Evolutionary conservation across 2,329 filamentous ascomycete genomes (phyloP).

Genomic region (Neofusicoccum cordaticola): DNA sequence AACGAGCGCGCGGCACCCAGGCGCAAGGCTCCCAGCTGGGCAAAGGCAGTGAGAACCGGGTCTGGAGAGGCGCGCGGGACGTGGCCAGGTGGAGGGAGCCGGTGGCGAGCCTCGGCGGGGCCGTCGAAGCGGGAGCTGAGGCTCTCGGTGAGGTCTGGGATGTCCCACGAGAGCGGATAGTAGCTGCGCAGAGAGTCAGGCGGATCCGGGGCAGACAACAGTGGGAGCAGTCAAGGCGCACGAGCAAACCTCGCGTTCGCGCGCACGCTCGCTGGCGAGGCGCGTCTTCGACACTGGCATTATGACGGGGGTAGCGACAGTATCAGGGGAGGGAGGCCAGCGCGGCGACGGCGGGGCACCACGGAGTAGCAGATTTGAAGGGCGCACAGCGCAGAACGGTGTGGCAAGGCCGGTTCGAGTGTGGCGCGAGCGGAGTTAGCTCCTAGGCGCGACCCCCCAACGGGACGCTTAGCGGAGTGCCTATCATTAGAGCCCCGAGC

Average conservation of each 20-base stretch:
- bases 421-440: no score
- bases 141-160: not conserved
- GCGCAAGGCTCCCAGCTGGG: conserved; percentile 37
- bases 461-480: no score
- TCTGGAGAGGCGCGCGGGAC: conserved; percentile 26
- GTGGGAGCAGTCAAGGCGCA: not conserved
- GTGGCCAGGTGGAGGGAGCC: conserved; percentile 21
- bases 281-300: no score
- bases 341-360: no score
- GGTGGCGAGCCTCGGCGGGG: not conserved
- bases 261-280: not conserved
- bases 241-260: not conserved
- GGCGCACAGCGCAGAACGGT: no score
- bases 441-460: no score
- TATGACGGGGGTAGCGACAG: no score
- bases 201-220: not conserved
- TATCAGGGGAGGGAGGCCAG: no score
- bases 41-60: conserved; percentile 36
- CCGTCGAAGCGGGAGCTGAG: conserved; percentile 1
- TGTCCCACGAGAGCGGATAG: not conserved
- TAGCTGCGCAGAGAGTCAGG: not conserved
- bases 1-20: conserved; percentile 33
- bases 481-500: no score
- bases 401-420: no score
- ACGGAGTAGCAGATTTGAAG: no score